Evolutionary conservation across 2,329 filamentous ascomycete species (phyloP).

Genomic region (Blastomyces silverae): DNA sequence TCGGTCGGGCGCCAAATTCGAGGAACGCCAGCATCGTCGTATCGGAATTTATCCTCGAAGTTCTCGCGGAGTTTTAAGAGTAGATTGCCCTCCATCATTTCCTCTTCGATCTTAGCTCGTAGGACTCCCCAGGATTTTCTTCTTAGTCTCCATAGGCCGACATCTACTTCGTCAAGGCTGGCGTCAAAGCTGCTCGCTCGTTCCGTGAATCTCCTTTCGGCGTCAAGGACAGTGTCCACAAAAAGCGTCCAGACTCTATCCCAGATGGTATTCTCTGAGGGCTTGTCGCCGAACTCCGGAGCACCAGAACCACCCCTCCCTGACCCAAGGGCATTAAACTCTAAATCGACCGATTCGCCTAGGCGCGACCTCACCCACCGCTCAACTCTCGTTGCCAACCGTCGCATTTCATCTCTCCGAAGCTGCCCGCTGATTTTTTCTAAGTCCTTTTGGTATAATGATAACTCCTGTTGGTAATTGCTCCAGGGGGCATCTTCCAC

Average conservation of each 20-base stretch:
- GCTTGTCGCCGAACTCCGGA: slow-evolving; percentile 68
- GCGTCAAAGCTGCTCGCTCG: slow-evolving; percentile 91
- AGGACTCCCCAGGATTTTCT: slow-evolving; percentile 93
- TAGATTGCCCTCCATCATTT: slow-evolving; percentile 96
- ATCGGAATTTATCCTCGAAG: slow-evolving; percentile 98
- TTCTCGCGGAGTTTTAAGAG: slow-evolving; percentile 93
- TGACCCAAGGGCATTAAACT: slow-evolving; percentile 93
- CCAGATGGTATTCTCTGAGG: slow-evolving; percentile 81
- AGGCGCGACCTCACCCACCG: slow-evolving; percentile 87
- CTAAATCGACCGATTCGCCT: slow-evolving; percentile 77
- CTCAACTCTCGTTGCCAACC: slow-evolving; percentile 82
- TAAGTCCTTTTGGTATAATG: slow-evolving; percentile 80
- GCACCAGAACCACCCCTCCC: slow-evolving; percentile 76
- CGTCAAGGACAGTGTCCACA: slow-evolving; percentile 71
- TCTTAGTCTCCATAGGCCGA: slow-evolving; percentile 85
- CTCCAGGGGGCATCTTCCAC: slow-evolving; percentile 83
- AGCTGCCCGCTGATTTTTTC: slow-evolving; percentile 79
- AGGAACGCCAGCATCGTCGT: slow-evolving; percentile 89
- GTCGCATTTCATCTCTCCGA: slow-evolving; percentile 91
- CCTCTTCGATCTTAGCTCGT: slow-evolving; percentile 85
- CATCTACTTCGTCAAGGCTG: slow-evolving; percentile 79
- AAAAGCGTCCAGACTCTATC: slow-evolving; percentile 91
- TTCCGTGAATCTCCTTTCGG: slow-evolving; percentile 77
- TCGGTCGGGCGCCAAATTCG: slow-evolving; percentile 95
- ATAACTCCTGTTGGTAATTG: slow-evolving; percentile 72